These are phyloP conservation scores for Teratosphaeria zuluensis DNA, from an alignment of 2,329 filamentous ascomycete genomes.

Conservation along the genomic window DNA sequence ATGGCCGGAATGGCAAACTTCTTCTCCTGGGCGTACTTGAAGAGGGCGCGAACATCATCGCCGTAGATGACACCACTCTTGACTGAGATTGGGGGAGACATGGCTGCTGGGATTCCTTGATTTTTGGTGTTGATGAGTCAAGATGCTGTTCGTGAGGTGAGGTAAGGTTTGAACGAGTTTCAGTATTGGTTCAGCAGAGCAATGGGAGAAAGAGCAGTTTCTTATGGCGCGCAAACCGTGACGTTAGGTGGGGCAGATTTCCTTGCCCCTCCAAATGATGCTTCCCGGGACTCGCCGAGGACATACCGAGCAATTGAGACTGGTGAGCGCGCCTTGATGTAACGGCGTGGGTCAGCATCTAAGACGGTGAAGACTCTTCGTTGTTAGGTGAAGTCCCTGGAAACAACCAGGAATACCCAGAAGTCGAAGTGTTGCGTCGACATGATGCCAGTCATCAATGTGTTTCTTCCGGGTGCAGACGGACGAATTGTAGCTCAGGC, in stretches of 20 bases:
- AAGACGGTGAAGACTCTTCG: not conserved
- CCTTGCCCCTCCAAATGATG: not conserved
- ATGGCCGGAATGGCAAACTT: slow-evolving; percentile 64
- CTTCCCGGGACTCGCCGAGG: not conserved
- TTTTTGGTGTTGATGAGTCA: not conserved
- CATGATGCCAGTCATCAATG: not conserved
- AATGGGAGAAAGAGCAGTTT: not conserved
- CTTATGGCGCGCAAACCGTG: not conserved
- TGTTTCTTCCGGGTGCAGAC: not conserved
- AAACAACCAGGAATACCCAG: not conserved
- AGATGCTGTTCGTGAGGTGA: not conserved
- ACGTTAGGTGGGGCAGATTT: not conserved
- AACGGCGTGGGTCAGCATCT: not conserved
- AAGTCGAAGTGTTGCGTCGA: not conserved
- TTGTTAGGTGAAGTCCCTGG: not conserved
- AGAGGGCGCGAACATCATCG: slow-evolving; percentile 45
- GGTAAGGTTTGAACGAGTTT: not conserved
- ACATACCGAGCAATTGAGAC: not conserved
- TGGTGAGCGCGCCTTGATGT: not conserved
- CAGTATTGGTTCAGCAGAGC: not conserved
- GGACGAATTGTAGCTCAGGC: not conserved
- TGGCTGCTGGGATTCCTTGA: not conserved
- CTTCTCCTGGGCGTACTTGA: slow-evolving; percentile 82
- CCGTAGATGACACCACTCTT: slow-evolving; percentile 2
- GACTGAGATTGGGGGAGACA: not conserved